Conservation (phyloP, 768 basidiomycete genomes). For the Saitozyma podzolica region DNA sequence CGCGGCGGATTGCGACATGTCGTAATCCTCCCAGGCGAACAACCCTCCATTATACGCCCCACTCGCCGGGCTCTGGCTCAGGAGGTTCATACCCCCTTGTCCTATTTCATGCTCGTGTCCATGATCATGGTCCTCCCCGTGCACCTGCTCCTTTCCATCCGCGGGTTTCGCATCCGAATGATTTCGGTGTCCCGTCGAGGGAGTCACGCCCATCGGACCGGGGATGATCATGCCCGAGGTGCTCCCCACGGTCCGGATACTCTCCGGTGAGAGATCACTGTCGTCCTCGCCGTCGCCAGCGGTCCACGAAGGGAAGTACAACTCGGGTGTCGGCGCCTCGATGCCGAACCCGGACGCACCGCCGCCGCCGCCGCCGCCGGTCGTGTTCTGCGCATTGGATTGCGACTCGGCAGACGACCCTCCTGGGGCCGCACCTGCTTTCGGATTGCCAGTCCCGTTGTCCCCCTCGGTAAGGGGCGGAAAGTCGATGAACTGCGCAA, state of each 20-base stretch:
- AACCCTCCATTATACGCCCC: slow-evolving; percentile 34
- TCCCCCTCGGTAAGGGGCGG: not conserved
- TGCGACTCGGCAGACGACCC: not conserved
- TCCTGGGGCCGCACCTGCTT: not conserved
- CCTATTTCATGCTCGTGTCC: not conserved
- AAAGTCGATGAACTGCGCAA: slow-evolving; percentile 32
- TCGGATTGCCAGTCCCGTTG: no score
- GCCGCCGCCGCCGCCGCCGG: not conserved
- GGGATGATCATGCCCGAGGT: slow-evolving; percentile 11
- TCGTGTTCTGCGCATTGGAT: not conserved
- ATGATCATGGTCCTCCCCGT: not conserved
- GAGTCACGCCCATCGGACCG: not conserved
- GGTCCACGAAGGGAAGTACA: slow-evolving; percentile 7
- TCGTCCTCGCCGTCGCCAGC: slow-evolving; percentile 15
- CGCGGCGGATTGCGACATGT: not conserved
- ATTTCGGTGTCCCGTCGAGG: not conserved
- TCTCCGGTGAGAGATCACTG: slow-evolving; percentile 30
- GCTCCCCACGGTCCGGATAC: slow-evolving; percentile 31
- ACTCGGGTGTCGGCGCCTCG: slow-evolving; percentile 33
- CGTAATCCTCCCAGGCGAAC: slow-evolving; percentile 18
- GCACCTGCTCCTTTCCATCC: not conserved
- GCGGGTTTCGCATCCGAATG: not conserved
- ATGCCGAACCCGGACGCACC: not conserved
- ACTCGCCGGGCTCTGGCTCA: slow-evolving; percentile 17
- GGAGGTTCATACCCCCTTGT: not conserved